These are phyloP conservation scores for Lactarius sp. DNA, from an alignment of 768 basidiomycete species.

Conservation along the genomic window DNA sequence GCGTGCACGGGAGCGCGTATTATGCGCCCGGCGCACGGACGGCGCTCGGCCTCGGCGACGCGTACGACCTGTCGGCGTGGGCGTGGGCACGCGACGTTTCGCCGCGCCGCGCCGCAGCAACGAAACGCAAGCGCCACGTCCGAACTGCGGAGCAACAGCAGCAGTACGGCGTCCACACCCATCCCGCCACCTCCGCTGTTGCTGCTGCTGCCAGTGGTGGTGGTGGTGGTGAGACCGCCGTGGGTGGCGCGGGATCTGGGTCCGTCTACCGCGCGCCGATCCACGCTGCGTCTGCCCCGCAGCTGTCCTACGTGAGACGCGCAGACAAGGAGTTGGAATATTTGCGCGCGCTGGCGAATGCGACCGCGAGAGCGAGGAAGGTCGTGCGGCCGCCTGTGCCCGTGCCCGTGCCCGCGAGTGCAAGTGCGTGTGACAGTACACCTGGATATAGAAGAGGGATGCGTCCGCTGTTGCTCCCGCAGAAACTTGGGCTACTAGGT, in stretches of 20 bases:
- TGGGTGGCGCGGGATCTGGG: background rate
- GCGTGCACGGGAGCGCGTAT: slow-evolving; percentile 10
- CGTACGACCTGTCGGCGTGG: slow-evolving; percentile 21
- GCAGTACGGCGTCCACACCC: background rate
- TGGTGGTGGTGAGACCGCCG: background rate
- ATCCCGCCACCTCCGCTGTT: background rate
- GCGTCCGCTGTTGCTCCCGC: slow-evolving; percentile 28
- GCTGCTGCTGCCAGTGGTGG: background rate
- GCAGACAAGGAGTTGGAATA: slow-evolving; percentile 12
- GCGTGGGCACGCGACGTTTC: slow-evolving; percentile 13
- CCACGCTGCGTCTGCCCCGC: slow-evolving; percentile 14
- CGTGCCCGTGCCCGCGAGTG: background rate
- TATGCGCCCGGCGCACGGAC: slow-evolving; percentile 5
- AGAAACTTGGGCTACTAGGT: slow-evolving; percentile 24
- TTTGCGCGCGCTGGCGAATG: slow-evolving; percentile 14
- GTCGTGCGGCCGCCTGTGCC: background rate
- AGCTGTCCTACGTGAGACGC: slow-evolving; percentile 1
- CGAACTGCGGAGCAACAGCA: background rate
- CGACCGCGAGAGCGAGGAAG: background rate
- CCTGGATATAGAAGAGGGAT: slow-evolving; percentile 18
- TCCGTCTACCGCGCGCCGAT: slow-evolving; percentile 4
- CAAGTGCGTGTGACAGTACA: background rate
- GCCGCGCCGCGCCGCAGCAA: background rate
- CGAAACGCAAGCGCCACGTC: background rate
- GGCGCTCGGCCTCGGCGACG: slow-evolving; percentile 10